Evolutionary conservation across 2,329 filamentous ascomycete genomes (phyloP), one percentile per base, ranked within the genome.

Genomic region (Erysiphe pulchra): DNA sequence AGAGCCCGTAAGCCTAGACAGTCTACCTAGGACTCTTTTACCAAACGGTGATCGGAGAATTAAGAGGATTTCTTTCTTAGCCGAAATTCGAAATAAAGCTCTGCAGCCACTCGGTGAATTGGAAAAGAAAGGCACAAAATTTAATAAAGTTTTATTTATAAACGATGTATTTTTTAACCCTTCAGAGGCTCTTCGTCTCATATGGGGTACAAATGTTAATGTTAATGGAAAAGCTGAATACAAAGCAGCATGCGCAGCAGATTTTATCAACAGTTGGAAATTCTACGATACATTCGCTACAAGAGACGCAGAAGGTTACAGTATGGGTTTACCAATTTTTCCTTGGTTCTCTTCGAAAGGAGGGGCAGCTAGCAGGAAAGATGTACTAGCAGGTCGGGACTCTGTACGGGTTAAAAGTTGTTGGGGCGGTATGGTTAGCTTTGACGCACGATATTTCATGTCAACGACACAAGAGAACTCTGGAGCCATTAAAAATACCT

Each of bases 251-350:
- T 85, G 80, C 54, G 76, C 76, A 0, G 61, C 81, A 33, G 80
- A 85, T 60, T 83, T 76, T 53, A 70, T 74, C 49, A 69, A 71
- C 46, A 73, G 77, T 0, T 72, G 78, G 50, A 65, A 71, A 37
- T 80, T 75, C 56, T 84, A 85, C 58, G 80, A 85, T 57, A 73
- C 77, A 0, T 84, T 80, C 57, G 80, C 78, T 1, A 71, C 76
- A 17, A 67, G 80, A 13, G 80, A 84, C 53, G 61, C 64, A 2
- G 69, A 80, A 48, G 77, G 78, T 1, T 69, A 71, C 51, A 68
- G 69, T 28, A 67, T 73, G 32, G 70, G 78, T 4, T 65, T 79
- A 37, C 71, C 75, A 1, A 70, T 77, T 48, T 85, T 71, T 58
- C 80, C 80, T 0, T 79, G 75, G 61, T 79, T 80, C 58, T 67